Percentiles rank a stretch among this genome's conserved stretches.
These are phyloP conservation scores for Euphorbia neoarborescens DNA, from an alignment of 441 rosid species.

Conservation along the genomic window DNA sequence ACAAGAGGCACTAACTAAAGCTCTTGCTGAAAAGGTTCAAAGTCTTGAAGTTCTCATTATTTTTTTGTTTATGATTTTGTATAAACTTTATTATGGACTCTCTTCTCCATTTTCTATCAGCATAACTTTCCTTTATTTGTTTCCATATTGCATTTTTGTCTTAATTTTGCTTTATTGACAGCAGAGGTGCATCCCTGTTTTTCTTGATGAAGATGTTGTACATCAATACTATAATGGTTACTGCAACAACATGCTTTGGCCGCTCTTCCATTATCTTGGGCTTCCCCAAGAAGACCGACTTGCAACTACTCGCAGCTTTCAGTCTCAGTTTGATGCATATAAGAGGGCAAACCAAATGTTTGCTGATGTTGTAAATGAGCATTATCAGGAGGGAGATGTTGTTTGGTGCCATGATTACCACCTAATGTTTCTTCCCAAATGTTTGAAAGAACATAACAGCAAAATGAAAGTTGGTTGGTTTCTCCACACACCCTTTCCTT, in stretches of 20 bases:
- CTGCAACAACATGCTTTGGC: slow-evolving; percentile 74
- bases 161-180: slow-evolving; percentile 10
- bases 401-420: slow-evolving; percentile 92
- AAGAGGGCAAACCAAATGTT: slow-evolving; percentile 72
- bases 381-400: slow-evolving; percentile 67
- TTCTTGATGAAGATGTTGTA: slow-evolving; percentile 62
- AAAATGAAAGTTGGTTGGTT: slow-evolving; percentile 85
- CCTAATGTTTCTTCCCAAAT: slow-evolving; percentile 74
- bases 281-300: slow-evolving; percentile 81
- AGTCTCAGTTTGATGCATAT: slow-evolving; percentile 73
- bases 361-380: slow-evolving; percentile 59
- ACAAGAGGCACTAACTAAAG: slow-evolving; percentile 44
- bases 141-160: slow-evolving; percentile 7
- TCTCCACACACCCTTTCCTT: slow-evolving; percentile 80
- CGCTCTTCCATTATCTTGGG: slow-evolving; percentile 68
- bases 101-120: background rate
- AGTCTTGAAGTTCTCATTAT: slow-evolving; percentile 14
- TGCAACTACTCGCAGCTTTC: slow-evolving; percentile 67
- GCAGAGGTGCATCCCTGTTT: slow-evolving; percentile 77
- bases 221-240: slow-evolving; percentile 75
- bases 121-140: background rate
- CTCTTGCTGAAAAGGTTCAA: slow-evolving; percentile 62
- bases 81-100: background rate
- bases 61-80: background rate
- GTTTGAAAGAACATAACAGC: slow-evolving; percentile 47